A percentile compares a stretch with the other conserved stretches of the same genome.
These are phyloP conservation scores for Ramularia collo-cygni DNA, from an alignment of 2,329 filamentous ascomycete genomes.

Conservation along the genomic window DNA sequence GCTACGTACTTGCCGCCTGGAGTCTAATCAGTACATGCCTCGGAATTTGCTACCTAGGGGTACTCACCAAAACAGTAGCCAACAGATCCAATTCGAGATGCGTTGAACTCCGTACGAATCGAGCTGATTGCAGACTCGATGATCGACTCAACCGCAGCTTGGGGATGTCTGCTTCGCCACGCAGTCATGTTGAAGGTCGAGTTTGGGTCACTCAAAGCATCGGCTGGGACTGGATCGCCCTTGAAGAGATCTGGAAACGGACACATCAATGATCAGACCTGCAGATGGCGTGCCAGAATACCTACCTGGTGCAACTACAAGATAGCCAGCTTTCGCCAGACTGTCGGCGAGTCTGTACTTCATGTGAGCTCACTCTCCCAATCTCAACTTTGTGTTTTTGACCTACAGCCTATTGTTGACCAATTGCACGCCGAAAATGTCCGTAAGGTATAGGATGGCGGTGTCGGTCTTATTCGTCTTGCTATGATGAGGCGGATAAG, in stretches of 20 bases:
- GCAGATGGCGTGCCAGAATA: not conserved
- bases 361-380: slow-evolving; percentile 1
- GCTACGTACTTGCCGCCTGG: slow-evolving; percentile 64
- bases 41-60: too few relatives aligned
- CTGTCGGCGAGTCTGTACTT: slow-evolving; percentile 28
- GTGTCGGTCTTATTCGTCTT: slow-evolving; percentile 10
- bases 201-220: slow-evolving; percentile 19
- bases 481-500: slow-evolving; percentile 11
- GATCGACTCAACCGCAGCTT: slow-evolving; percentile 41
- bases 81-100: slow-evolving; percentile 55
- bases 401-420: slow-evolving; percentile 28
- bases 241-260: slow-evolving; percentile 28
- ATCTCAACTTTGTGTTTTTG: not conserved
- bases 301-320: slow-evolving; percentile 23
- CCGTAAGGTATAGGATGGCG: slow-evolving; percentile 29
- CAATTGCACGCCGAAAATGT: slow-evolving; percentile 30
- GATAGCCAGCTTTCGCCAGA: slow-evolving; percentile 27
- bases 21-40: too few relatives aligned
- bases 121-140: slow-evolving; percentile 35
- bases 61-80: slow-evolving; percentile 60
- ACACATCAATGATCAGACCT: too few relatives aligned
- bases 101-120: slow-evolving; percentile 46
- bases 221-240: slow-evolving; percentile 27
- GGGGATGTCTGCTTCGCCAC: slow-evolving; percentile 41
- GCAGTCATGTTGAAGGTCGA: slow-evolving; percentile 36